These are phyloP conservation scores for Aspergillus sp. DNA, from an alignment of 2,329 filamentous ascomycete genomes.

Conservation along the genomic window DNA sequence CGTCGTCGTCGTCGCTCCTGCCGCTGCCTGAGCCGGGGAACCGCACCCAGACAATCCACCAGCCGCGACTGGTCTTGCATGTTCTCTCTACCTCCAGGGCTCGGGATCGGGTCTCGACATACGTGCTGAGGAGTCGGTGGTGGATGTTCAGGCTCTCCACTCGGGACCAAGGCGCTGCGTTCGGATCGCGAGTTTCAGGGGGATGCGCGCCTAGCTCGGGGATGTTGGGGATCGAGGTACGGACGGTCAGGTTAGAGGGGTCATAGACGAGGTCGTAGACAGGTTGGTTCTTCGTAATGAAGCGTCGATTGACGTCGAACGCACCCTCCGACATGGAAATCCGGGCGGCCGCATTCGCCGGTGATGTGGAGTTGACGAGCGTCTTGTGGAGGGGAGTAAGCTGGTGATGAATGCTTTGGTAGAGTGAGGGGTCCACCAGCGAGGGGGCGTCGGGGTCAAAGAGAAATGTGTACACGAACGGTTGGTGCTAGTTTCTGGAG, in stretches of 20 bases:
- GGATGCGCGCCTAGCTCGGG: conserved; percentile 50
- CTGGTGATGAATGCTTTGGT: conserved; percentile 50
- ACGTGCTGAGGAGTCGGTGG: conserved; percentile 58
- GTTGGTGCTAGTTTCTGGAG: conserved; percentile 38
- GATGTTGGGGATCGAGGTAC: conserved; percentile 64
- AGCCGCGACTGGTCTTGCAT: conserved; percentile 63
- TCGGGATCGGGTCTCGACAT: conserved; percentile 50
- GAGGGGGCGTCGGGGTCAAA: conserved; percentile 45
- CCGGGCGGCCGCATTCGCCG: conserved; percentile 39
- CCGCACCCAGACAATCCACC: conserved; percentile 68
- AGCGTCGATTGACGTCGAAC: conserved; percentile 32
- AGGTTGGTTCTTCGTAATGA: conserved; percentile 35
- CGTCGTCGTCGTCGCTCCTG: conserved; percentile 11
- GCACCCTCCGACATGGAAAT: conserved; percentile 33
- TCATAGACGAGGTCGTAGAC: conserved; percentile 64
- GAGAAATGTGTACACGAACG: conserved; percentile 53
- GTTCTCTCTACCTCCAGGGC: conserved; percentile 57
- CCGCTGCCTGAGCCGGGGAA: conserved; percentile 33
- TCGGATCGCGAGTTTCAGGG: conserved; percentile 12
- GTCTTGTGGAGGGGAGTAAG: conserved; percentile 49
- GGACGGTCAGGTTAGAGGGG: conserved; percentile 56
- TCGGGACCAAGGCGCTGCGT: conserved; percentile 47
- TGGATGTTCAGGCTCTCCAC: conserved; percentile 63
- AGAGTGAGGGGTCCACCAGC: conserved; percentile 44
- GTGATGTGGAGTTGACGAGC: conserved; percentile 47